Evolutionary conservation across 2,329 filamentous ascomycete genomes (phyloP), one percentile per base, ranked within the genome.

Genomic region (Aspergillus eucalypticola): DNA sequence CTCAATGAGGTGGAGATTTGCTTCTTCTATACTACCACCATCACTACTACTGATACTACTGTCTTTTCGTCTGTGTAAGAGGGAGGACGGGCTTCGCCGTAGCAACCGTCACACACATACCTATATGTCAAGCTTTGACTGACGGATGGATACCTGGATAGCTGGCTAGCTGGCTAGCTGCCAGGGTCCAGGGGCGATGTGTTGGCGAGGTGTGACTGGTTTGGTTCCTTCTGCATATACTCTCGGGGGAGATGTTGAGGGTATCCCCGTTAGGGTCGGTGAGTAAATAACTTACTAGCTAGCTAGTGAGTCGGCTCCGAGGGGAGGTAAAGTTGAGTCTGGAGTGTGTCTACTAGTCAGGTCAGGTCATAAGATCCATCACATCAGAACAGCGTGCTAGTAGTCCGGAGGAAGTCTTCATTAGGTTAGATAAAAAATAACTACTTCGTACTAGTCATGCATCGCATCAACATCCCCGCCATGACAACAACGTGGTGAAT

Each of bases 201-300:
- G 59, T 41, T 64, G 61, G 61, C 61, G 27, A 29, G 11, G 35
- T 57, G 10, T 61, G 61, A 64, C 59, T 61, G 61, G 61, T 54
- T 25, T 17, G 6, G 2, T 21, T 42, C 8, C 8, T 29, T 29
- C 27, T 11, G 7, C 39, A 42, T 44, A 10, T 29, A 29, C 27
- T 29, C 10, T 29, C 3, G 4, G 10, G 27, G 27, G 27, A 29
- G 10, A 11, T 13, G 2, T 35, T 35, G 32, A 35, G 10, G 17
- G 3, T 11, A 44, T 51, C 29, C 51, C 38, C 3, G 21, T 54
- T 29, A 10, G 32, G 17, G 19, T 29, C 27, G 27, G 27, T 29
- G 32, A 35, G 10, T 35, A 35, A 10, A 10, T 32, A 32, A 10
- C 8, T 32, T 8, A 11, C 32, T 35, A 35, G 32, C 11, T 15